Conservation (phyloP, 352 stramenopile genomes). For the Phytopythium helicoides region DNA sequence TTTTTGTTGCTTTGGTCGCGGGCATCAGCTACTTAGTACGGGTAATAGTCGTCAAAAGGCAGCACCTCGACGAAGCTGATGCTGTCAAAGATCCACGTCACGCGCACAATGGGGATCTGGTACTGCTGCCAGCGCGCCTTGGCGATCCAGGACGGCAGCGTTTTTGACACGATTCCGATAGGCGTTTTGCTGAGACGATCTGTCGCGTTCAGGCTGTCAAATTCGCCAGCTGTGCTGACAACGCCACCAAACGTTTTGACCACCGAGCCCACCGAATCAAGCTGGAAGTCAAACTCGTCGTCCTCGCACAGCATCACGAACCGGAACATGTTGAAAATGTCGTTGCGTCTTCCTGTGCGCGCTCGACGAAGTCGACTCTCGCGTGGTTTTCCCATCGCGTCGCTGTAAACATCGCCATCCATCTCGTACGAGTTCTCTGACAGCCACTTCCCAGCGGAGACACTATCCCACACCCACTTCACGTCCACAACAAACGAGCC, state of each 20-base stretch:
- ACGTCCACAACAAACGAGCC: slow-evolving; percentile 75
- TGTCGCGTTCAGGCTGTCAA: slow-evolving; percentile 15
- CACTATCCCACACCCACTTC: slow-evolving; percentile 69
- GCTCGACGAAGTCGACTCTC: slow-evolving; percentile 48
- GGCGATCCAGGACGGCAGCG: slow-evolving; percentile 40
- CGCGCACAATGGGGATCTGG: slow-evolving; percentile 81
- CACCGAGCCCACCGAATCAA: slow-evolving; percentile 51
- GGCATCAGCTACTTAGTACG: no score
- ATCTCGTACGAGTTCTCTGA: slow-evolving; percentile 74
- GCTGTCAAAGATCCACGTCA: slow-evolving; percentile 88
- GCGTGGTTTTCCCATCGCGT: slow-evolving; percentile 63
- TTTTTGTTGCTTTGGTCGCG: no score
- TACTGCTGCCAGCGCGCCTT: slow-evolving; percentile 59
- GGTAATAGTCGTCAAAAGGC: slow-evolving; percentile 86
- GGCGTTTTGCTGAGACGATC: slow-evolving; percentile 31
- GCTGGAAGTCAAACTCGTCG: slow-evolving; percentile 72
- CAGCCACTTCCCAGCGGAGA: slow-evolving; percentile 60
- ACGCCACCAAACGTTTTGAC: slow-evolving; percentile 71
- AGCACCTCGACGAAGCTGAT: slow-evolving; percentile 82
- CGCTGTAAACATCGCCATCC: slow-evolving; percentile 76
- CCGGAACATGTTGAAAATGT: slow-evolving; percentile 75
- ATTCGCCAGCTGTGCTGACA: slow-evolving; percentile 32
- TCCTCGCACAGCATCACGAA: slow-evolving; percentile 73
- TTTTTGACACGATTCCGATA: slow-evolving; percentile 78
- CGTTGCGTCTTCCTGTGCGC: slow-evolving; percentile 55